Evolutionary conservation across 768 basidiomycete species (phyloP), one percentile per base, ranked within the genome.

Genomic region (Boletus sp.): DNA sequence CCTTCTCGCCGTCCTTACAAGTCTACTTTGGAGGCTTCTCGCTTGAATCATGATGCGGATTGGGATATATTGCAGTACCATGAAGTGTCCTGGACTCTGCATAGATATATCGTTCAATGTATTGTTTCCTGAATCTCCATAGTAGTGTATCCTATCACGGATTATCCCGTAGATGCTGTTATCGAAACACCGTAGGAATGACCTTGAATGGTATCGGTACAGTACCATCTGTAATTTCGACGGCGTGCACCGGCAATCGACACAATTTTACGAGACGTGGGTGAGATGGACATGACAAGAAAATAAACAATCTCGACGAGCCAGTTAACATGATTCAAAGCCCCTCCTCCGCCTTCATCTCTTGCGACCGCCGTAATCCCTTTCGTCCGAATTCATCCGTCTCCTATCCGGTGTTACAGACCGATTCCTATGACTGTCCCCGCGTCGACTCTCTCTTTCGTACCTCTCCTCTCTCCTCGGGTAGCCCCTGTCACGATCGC

Each of bases 331-430:
- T 13, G 9, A 25, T 25, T 25, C 25, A 25, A 21, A 37, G 10
- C 17, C 23, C 25, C 8, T 21, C 8, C 5, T 29, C 38, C 33
- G 1, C 40, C n/a, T 21, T 64, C 44, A 70, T 41, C 61, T 59
- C 57, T 61, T 66, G 34, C 66, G 67, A 32, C 32, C 43, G 15
- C 41, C 39, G 47, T 64, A 32, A 10, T 55, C 55, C 50, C 62
- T 66, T 23, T 70, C 70, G 46, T 60, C 55, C 33, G 68, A 64
- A 29, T 49, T 56, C 58, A 25, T 53, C 47, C 57, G 59, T 27
- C 61, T 54, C 42, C 61, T 66, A 11, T 65, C 59, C 13, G 65
- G 69, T 1, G 69, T 63, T 5, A 59, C 56, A 32, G 74, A 66
- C 29, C 68, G 60, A 32, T 51, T 46, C 54, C 43, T 62, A 29